Base-by-base conservation (phyloP, 192 early-diverging fungal species). In the Geosiphon pyriformis region DNA sequence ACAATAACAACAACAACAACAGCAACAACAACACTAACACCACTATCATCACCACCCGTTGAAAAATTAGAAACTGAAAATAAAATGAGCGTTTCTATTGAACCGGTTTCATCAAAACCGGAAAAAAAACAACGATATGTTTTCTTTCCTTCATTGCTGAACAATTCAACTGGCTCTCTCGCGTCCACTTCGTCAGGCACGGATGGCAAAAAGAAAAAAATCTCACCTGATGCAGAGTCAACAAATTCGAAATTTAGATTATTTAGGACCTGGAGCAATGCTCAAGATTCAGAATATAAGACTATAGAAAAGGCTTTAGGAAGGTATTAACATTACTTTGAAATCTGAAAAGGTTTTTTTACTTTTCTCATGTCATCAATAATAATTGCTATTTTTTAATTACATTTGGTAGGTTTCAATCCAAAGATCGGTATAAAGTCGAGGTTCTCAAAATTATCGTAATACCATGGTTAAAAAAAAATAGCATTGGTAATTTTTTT, bases 401-500 rank as follows among this genome's bases (percentile, higher is more conserved):
- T 30, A 22, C 27, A 56, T 18, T 52, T 37, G 17, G n/a, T 6
- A 63, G 61, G 51, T 63, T 63, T 63, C 61, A 63, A 51, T 63
- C 61, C 8, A 63, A 63, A 32, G 61, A 63, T 63, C 61, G 61
- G 17, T 25, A 51, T 32, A 63, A 63, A 51, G 61, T 63, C 30
- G 61, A 63, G 15, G 30, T 51, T 32, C 30, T 63, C 27, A 63
- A 63, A 51, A 32, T 48, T 4, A 31, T 49, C 1, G 17, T 63
- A 51, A 63, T 51, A 17, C 61, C 61, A n/a, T 63, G 61, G 61
- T 30, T 63, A 18, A 63, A 63, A 33, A 63, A 63, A 63, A 11
- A 63, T 35, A 49, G 3, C 11, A 49, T 20, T 32, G 30, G 61
- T 63, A 63, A 63, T 30, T 15, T 30, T 20, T 12, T 30, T 30